Base-by-base conservation (phyloP, 768 basidiomycete species). In the Leccinum disarticulatum region DNA sequence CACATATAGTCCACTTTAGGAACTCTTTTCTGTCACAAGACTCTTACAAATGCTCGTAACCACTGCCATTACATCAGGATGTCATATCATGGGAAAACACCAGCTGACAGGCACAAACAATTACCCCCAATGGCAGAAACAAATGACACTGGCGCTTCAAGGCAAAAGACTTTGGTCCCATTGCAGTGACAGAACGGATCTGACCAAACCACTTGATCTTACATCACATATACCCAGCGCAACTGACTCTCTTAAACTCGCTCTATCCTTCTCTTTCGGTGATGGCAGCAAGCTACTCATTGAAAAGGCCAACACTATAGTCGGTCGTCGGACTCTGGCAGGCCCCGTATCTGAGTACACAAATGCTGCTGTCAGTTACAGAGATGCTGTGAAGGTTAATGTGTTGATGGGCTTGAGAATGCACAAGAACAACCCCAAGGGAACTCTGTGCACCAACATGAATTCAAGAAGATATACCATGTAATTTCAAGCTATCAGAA, bases 201-300 rank as follows among this genome's bases (percentile, higher is more conserved):
- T 6, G 4, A 4, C 19, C 9, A 19, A 47, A 11, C 46, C 19
- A 2, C n/a, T 19, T 4, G 19, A 47, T 9, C 19, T 47, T 1
- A 13, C 52, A 0, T 53, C 41, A 0, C 0, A 2, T 4, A 3
- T 22, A 4, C 0, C 50, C 54, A 14, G 6, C 0, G 0, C 6
- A 46, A 1, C 5, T 35, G 3, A 7, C 22, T 0, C 25, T n/a
- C 0, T 17, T 54, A 17, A 43, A 15, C n/a, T n/a, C 0, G 3
- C 25, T 25, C 25, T 3, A 25, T 25, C 25, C 25, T 25, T 25
- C 25, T 25, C 25, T 3, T 25, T 25, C 3, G 3, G 25, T 25
- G 25, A 25, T 25, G 25, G 1, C 25, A 25, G 25, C 25, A 25
- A 25, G 25, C 25, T 25, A 25, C 25, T 25, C 25, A 25, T 25